phyloP scores from a whole-genome alignment of 805 yeast species.

The Yamadazyma phyllophila region DNA sequence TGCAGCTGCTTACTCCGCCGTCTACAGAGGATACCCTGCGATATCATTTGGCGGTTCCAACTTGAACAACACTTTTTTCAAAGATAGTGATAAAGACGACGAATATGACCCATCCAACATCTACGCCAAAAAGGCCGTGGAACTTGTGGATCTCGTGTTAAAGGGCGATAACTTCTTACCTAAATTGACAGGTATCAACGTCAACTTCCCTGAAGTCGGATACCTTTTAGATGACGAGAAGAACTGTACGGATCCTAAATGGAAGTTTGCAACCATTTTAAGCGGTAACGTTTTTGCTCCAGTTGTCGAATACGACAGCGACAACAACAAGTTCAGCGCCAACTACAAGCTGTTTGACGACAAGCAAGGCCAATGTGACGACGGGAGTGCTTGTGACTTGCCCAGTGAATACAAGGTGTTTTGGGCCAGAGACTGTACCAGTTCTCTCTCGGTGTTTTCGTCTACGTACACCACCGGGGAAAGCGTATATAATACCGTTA shows the following conservation, averaged over 20 bases:
- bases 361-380: slow-evolving; percentile 26
- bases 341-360: slow-evolving; percentile 13
- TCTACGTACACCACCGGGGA: slow-evolving; percentile 1
- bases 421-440: slow-evolving; percentile 35
- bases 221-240: slow-evolving; percentile 29
- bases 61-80: slow-evolving; percentile 45
- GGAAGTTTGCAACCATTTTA: slow-evolving; percentile 44
- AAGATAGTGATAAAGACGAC: slow-evolving; percentile 42
- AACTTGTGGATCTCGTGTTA: slow-evolving; percentile 38
- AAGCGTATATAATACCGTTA: slow-evolving; percentile 1
- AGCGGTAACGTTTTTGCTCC: slow-evolving; percentile 36
- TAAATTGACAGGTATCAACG: slow-evolving; percentile 43
- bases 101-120: slow-evolving; percentile 41
- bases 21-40: slow-evolving; percentile 49
- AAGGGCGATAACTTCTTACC: slow-evolving; percentile 37
- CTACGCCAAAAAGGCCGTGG: slow-evolving; percentile 40
- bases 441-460: slow-evolving; percentile 42
- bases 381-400: slow-evolving; percentile 40
- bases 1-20: slow-evolving; percentile 47
- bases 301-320: slow-evolving; percentile 36
- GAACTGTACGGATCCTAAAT: slow-evolving; percentile 42
- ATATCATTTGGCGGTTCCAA: slow-evolving; percentile 48
- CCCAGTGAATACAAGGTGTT: slow-evolving; percentile 39
- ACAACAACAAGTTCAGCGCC: slow-evolving; percentile 27
- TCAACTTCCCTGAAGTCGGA: slow-evolving; percentile 50